phyloP scores from a whole-genome alignment of 805 yeast species.

The Cyberlindnera euphorbiiphila region DNA sequence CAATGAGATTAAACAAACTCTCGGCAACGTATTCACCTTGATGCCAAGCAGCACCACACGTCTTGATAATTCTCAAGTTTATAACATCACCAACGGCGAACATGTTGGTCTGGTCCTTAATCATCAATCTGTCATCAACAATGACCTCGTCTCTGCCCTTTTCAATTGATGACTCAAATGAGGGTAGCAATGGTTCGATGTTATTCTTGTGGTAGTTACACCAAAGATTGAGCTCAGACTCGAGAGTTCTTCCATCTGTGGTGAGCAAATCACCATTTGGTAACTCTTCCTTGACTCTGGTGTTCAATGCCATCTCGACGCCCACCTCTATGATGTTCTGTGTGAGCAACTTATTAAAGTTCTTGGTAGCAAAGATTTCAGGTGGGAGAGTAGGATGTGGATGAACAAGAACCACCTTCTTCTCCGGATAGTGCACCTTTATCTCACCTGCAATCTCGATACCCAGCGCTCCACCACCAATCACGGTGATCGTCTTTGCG shows the following conservation, averaged over 20 bases:
- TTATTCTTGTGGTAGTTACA: slow-evolving; percentile 35
- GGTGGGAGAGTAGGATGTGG: slow-evolving; percentile 42
- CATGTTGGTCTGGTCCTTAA: slow-evolving; percentile 27
- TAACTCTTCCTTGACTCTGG: slow-evolving; percentile 30
- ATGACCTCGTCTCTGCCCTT: slow-evolving; percentile 21
- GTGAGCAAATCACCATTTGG: slow-evolving; percentile 24
- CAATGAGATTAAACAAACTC: slow-evolving; percentile 17
- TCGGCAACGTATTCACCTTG: slow-evolving; percentile 24
- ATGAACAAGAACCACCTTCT: slow-evolving; percentile 37
- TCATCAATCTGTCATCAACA: slow-evolving; percentile 27
- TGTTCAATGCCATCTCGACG: slow-evolving; percentile 28
- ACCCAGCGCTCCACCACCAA: slow-evolving; percentile 54
- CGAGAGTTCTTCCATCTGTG: slow-evolving; percentile 26
- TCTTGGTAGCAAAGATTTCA: slow-evolving; percentile 28
- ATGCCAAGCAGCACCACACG: slow-evolving; percentile 38
- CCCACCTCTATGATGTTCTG: slow-evolving; percentile 21
- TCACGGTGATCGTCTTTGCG: slow-evolving; percentile 38
- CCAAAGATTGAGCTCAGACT: slow-evolving; percentile 35
- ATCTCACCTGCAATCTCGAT: slow-evolving; percentile 49
- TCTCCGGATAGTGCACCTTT: slow-evolving; percentile 34
- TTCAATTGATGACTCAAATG: slow-evolving; percentile 26
- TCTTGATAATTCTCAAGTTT: slow-evolving; percentile 35
- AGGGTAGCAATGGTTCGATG: slow-evolving; percentile 27
- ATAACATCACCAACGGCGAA: slow-evolving; percentile 37
- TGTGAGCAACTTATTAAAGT: slow-evolving; percentile 19